These are phyloP conservation scores for Ceraceosorus guamensis DNA, from an alignment of 1,284 basidiomycete species.

Conservation along the genomic window DNA sequence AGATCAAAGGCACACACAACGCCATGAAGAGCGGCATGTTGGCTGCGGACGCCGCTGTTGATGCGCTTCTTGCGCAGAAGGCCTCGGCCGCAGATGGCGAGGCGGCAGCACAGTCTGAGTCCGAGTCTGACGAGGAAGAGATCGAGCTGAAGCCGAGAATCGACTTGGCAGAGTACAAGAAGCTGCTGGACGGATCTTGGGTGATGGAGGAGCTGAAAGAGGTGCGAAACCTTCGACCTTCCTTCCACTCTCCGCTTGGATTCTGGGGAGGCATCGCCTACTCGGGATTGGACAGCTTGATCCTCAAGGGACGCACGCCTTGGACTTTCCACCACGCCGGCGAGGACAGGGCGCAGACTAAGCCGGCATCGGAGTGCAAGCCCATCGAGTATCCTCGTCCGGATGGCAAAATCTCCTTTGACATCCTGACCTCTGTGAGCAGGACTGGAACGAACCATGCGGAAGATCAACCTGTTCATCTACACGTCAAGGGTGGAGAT, in stretches of 20 bases:
- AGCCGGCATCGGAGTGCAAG: slow-evolving; percentile 55
- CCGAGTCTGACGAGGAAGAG: slow-evolving; percentile 35
- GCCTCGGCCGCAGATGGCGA: no score
- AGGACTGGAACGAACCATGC: slow-evolving; percentile 94
- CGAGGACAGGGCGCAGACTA: slow-evolving; percentile 59
- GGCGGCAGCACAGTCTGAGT: slow-evolving; percentile 24
- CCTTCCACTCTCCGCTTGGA: slow-evolving; percentile 78
- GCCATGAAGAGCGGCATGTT: slow-evolving; percentile 99
- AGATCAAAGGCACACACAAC: slow-evolving; percentile 99
- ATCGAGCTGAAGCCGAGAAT: slow-evolving; percentile 40
- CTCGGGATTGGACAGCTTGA: slow-evolving; percentile 77
- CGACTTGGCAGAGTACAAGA: slow-evolving; percentile 73
- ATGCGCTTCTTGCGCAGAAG: slow-evolving; percentile 52
- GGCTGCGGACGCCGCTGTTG: slow-evolving; percentile 79
- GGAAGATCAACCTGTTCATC: slow-evolving; percentile 88
- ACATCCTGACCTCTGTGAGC: slow-evolving; percentile 81
- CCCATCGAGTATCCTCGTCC: slow-evolving; percentile 86
- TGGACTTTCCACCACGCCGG: slow-evolving; percentile 78
- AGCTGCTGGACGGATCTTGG: slow-evolving; percentile 70
- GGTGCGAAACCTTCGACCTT: slow-evolving; percentile 85
- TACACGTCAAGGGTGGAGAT: slow-evolving; percentile 56
- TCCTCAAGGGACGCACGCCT: slow-evolving; percentile 78
- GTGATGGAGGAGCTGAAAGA: slow-evolving; percentile 80
- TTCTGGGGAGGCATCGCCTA: slow-evolving; percentile 82
- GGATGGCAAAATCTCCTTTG: slow-evolving; percentile 85